Conservation (phyloP, 139 green algal genomes). For the Tetraselmis chui region DNA sequence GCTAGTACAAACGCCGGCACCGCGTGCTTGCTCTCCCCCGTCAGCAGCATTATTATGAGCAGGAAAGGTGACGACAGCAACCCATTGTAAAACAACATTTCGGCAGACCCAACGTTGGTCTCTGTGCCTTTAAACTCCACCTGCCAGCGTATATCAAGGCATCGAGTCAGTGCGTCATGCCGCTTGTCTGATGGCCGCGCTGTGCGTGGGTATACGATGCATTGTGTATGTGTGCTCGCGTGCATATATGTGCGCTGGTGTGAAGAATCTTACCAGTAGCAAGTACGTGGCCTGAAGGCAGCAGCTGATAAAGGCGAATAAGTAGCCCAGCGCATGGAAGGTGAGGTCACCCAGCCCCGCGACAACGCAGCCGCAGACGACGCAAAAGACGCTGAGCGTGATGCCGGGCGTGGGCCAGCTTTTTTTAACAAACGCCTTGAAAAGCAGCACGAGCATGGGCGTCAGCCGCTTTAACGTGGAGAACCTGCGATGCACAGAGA, state of each 20-base stretch:
- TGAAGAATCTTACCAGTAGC: slow-evolving; percentile 42
- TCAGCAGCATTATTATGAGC: slow-evolving; percentile 25
- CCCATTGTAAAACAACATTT: slow-evolving; percentile 69
- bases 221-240: background rate
- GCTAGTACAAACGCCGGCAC: background rate
- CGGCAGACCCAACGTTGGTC: slow-evolving; percentile 22
- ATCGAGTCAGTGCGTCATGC: too few species aligned
- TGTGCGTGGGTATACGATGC: background rate
- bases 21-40: slow-evolving; percentile 27
- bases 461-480: slow-evolving; percentile 55
- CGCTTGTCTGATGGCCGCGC: too few species aligned
- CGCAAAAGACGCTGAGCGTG: slow-evolving; percentile 31
- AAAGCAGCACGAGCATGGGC: slow-evolving; percentile 42
- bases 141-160: too few species aligned
- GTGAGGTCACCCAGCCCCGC: slow-evolving; percentile 46
- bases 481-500: slow-evolving; percentile 49
- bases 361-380: slow-evolving; percentile 53
- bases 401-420: slow-evolving; percentile 23
- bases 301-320: slow-evolving; percentile 48
- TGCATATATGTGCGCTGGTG: too few species aligned
- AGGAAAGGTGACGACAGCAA: slow-evolving; percentile 55
- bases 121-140: slow-evolving; percentile 19
- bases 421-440: slow-evolving; percentile 16
- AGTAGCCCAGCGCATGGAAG: slow-evolving; percentile 48
- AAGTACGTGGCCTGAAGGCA: slow-evolving; percentile 62